phyloP scores from a whole-genome alignment of 2,329 filamentous ascomycete species.

The Lachnellula arida region DNA sequence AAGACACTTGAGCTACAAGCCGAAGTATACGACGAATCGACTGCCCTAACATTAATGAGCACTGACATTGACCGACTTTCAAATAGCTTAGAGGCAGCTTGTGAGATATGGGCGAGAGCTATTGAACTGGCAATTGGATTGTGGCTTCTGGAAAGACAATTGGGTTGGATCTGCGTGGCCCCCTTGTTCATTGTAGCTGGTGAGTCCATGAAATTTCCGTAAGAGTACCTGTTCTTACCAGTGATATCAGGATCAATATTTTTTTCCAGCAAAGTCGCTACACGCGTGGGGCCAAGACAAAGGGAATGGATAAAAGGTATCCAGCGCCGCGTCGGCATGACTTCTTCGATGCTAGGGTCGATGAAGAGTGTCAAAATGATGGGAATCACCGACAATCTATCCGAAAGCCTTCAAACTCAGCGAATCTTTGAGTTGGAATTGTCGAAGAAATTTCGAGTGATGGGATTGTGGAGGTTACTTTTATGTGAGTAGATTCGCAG shows the following conservation, averaged over 20 bases:
- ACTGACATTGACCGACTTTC: conserved; percentile 34
- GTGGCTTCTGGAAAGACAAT: conserved; percentile 34
- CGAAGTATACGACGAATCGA: conserved; percentile 33
- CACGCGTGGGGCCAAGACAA: conserved; percentile 18
- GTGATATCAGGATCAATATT: conserved; percentile 2
- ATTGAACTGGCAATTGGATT: conserved; percentile 37
- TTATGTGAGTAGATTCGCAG: conserved; percentile 42
- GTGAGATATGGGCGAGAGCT: conserved; percentile 37
- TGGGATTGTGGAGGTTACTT: conserved; percentile 14
- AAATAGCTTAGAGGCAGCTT: conserved; percentile 24
- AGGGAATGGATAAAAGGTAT: conserved; percentile 37
- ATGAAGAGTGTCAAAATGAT: conserved; percentile 44
- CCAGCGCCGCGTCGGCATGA: conserved; percentile 38
- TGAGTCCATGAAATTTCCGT: conserved; percentile 5
- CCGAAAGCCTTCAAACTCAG: conserved; percentile 28
- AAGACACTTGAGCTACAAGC: conserved; percentile 38
- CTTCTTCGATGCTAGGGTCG: conserved; percentile 36
- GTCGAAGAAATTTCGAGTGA: conserved; percentile 17
- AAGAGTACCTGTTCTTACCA: not conserved
- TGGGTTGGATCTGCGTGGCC: conserved; percentile 29
- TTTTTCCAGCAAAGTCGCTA: conserved; percentile 3
- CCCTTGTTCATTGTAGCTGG: conserved; percentile 15
- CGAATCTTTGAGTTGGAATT: conserved; percentile 15
- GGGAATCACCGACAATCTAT: conserved; percentile 35
- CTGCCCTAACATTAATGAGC: conserved; percentile 42